Evolutionary conservation across 176 grass and related monocot genomes (phyloP), one percentile per base, ranked within the genome.

Genomic region (Bothriochloa decipiens): DNA sequence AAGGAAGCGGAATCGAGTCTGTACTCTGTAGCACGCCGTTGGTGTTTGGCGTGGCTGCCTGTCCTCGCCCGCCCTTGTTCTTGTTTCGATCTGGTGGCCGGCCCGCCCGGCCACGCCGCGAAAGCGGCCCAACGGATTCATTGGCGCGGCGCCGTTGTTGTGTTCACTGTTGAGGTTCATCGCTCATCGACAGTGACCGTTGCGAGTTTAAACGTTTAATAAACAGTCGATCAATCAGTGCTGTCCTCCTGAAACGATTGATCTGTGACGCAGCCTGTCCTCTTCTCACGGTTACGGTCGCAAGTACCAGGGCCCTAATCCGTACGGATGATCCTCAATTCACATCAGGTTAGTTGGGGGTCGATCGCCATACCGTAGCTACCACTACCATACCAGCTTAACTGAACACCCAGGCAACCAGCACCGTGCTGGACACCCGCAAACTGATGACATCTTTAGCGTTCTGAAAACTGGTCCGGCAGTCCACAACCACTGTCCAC

Each of bases 41-140:
- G 25, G 43, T 32, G 71, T n/a, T n/a, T 26, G 72, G 57, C 57
- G 57, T 25, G n/a, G 0, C 55, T 57, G 36, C 47, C 20, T 36
- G 25, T 3, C 33, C 25, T 25, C 18, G n/a, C 18, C 7, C 7
- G 52, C 16, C 52, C 50, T 20, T 10, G 57, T 1, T 8, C 18
- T 27, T 79, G 13, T 17, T 7, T 3, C 57, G 27, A 66, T 46
- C 60, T 22, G 40, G 26, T 66, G 40, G 77, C 70, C 70, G 40
- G 77, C 70, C 70, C 37, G 77, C 70, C 41, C 10, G 17, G 6
- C 65, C 57, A 60, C 67, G 67, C 67, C 36, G 35, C 35, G 18
- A 6, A 70, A 70, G 67, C 22, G 65, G 66, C 66, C 66, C 66
- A 39, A 39, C 33, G 17, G 17, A 39, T 61, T 11, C 55, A 23